Conservation (phyloP, 306 rosid species). For the Quercus wislizeni region DNA sequence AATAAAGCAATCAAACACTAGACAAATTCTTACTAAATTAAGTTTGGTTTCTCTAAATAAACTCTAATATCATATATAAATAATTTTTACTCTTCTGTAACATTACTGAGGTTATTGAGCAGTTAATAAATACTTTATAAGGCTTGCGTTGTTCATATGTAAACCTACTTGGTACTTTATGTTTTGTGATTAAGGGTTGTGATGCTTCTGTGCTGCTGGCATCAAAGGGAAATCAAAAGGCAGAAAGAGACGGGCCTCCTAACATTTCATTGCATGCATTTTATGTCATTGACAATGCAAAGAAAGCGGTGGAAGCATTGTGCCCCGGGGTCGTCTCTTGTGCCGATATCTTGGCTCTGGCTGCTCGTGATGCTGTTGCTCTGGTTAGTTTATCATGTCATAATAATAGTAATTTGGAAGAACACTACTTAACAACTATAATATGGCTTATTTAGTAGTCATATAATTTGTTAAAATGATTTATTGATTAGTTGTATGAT, state of each 20-base stretch:
- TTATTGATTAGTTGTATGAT: too few relatives aligned
- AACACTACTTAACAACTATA: neutral
- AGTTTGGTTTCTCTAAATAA: too few relatives aligned
- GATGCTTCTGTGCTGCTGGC: conserved; percentile 49
- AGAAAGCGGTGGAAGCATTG: conserved; percentile 42
- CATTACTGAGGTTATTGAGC: too few relatives aligned
- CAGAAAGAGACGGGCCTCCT: conserved; percentile 56
- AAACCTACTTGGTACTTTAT: neutral
- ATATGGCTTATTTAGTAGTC: too few relatives aligned
- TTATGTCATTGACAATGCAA: conserved; percentile 52
- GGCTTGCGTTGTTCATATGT: neutral
- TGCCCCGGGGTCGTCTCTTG: conserved; percentile 60
- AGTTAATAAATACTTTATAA: too few relatives aligned
- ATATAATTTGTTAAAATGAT: too few relatives aligned
- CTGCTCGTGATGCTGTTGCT: conserved; percentile 54
- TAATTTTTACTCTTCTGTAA: too few relatives aligned
- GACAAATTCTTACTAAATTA: too few relatives aligned
- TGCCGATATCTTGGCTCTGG: conserved; percentile 52
- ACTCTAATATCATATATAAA: too few relatives aligned
- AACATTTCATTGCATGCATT: conserved; percentile 47
- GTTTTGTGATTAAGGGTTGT: conserved; percentile 37
- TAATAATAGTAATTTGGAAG: neutral
- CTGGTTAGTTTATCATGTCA: conserved; percentile 22
- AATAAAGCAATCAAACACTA: too few relatives aligned
- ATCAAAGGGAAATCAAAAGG: conserved; percentile 41